phyloP scores from a whole-genome alignment of 2,329 filamentous ascomycete genomes.

The Colletotrichum sp. region DNA sequence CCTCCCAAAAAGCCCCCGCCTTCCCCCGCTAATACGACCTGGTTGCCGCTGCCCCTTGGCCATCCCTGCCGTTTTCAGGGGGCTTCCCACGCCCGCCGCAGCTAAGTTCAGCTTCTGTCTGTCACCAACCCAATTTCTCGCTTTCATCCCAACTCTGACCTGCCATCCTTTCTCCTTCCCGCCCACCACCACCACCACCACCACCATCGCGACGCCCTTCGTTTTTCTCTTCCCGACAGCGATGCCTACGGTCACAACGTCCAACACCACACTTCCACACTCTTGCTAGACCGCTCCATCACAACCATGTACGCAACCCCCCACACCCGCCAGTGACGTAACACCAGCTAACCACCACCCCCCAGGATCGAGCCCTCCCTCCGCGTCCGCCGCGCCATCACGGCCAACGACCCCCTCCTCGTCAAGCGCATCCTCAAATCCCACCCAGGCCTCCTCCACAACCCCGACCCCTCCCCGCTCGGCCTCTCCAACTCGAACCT shows the following conservation, averaged over 20 bases:
- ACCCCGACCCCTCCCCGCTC: constrained; percentile 73
- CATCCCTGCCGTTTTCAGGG: constrained; percentile 13
- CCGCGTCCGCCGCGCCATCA: constrained; percentile 82
- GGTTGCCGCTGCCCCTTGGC: neutral
- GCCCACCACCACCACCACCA: neutral
- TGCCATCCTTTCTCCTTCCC: neutral
- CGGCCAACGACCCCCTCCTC: constrained; percentile 73
- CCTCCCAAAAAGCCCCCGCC: neutral
- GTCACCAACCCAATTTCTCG: neutral
- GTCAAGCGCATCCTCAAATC: constrained; percentile 78
- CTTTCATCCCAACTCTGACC: constrained; percentile 6
- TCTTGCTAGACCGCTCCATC: neutral
- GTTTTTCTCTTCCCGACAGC: neutral
- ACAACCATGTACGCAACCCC: neutral
- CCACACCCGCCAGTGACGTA: neutral
- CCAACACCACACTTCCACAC: neutral
- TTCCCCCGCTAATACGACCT: constrained; percentile 2
- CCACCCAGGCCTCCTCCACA: constrained; percentile 74
- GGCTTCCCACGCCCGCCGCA: neutral
- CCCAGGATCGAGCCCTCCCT: constrained; percentile 77
- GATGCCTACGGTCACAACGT: neutral
- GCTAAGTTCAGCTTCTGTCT: constrained; percentile 10
- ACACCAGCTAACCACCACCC: neutral
- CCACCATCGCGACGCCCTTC: neutral
- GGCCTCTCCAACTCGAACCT: constrained; percentile 83